phyloP scores from a whole-genome alignment of 768 basidiomycete genomes.

The Boletus subcaerulescens region DNA sequence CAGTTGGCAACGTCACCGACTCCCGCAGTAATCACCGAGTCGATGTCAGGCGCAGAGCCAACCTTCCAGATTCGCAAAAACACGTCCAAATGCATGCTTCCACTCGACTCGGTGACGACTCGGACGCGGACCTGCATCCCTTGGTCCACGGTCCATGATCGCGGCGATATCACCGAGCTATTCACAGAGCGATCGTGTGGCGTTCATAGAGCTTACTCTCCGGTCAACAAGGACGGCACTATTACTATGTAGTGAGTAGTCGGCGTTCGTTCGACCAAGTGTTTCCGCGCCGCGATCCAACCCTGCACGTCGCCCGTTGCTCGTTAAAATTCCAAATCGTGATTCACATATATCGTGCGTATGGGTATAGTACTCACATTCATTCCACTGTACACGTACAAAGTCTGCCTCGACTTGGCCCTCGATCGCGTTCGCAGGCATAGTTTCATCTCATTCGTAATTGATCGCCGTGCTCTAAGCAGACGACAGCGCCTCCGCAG shows the following conservation, averaged over 20 bases:
- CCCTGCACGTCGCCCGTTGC: too few relatives aligned
- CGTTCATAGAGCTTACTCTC: neutral
- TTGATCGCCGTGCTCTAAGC: neutral
- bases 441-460: neutral
- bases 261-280: neutral
- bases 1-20: neutral
- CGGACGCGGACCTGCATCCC: neutral
- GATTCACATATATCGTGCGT: neutral
- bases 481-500: slow-evolving; percentile 21
- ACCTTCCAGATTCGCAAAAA: neutral
- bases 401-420: too few relatives aligned
- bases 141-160: too few relatives aligned
- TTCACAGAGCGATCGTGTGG: neutral
- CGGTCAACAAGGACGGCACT: neutral
- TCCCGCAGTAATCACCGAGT: slow-evolving; percentile 5
- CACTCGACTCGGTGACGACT: neutral
- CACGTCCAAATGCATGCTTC: neutral
- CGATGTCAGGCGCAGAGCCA: neutral
- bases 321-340: neutral
- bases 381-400: too few relatives aligned
- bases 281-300: too few relatives aligned
- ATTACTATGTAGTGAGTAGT: neutral
- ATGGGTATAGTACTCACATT: too few relatives aligned
- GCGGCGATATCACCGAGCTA: neutral
- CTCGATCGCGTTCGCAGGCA: too few relatives aligned